Base-by-base conservation (phyloP, 78 protist species). In the Dictyostelium brefeldianum region DNA sequence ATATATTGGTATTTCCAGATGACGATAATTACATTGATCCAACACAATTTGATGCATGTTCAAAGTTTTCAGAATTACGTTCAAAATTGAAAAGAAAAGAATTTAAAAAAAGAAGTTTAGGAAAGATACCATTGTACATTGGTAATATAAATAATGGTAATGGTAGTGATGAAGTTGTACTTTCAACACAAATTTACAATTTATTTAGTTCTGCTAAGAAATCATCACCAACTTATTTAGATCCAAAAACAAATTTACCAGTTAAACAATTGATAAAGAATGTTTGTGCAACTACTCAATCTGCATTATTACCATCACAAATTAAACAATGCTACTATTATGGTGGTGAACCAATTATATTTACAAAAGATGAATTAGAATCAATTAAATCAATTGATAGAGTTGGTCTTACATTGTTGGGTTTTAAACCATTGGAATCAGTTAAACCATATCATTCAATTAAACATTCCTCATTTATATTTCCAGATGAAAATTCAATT, bases 261-360 rank as follows among this genome's bases (percentile, higher is more conserved):
- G 82, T 91, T 5, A 77, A 79, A 29, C 69, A 80, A 41, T 43
- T 79, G 29, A 81, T 53, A 78, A 91, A 90, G 29, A 90, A 89
- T 83, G 29, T 95, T 27, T 95, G 97, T 64, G 69, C 27, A n/a
- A 71, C 36, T 5, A 95, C 91, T 29, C 92, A 89, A 25, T 27
- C 79, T 2, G 29, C 87, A 9, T 51, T 95, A 5, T 67, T 83
- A 48, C 90, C 89, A 14, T 46, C 80, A 14, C 97, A 95, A 78
- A 90, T 95, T 18, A 80, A 69, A 10, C 74, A 81, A 18, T 47
- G 85, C 5, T 71, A 22, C 67, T 89, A 80, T 25, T 95, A 95
- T 65, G 97, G 97, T 46, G 97, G 97, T 22, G 95, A 89, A 43
- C 81, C 95, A 18, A 46, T 95, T 47, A 78, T 90, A 1, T 95